Percentiles rank a stretch among this genome's conserved stretches.
Conservation (phyloP, 768 basidiomycete genomes). For the Baorangia bicolor region DNA sequence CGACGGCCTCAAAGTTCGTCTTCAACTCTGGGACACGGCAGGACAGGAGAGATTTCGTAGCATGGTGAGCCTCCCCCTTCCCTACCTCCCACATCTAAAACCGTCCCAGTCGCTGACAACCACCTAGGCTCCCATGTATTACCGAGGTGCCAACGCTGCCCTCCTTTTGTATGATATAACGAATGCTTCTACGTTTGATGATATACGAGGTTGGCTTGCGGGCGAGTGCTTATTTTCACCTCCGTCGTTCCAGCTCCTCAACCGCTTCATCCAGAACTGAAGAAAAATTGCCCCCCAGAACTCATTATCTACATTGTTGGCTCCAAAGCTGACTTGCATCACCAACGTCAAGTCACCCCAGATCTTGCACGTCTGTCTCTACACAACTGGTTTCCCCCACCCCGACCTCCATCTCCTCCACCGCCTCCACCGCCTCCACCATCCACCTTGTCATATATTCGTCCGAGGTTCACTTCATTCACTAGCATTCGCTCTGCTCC, state of each 20-base stretch:
- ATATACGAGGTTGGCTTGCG: slow-evolving; percentile 89
- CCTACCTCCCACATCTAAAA: slow-evolving; percentile 3
- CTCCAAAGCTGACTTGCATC: slow-evolving; percentile 80
- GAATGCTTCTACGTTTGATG: slow-evolving; percentile 83
- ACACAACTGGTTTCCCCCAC: slow-evolving; percentile 87
- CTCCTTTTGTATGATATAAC: slow-evolving; percentile 95
- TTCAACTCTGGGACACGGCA: slow-evolving; percentile 92
- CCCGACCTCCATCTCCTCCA: slow-evolving; percentile 63
- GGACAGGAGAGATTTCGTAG: slow-evolving; percentile 92
- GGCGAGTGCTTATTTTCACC: slow-evolving; percentile 45
- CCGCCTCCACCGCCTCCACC: slow-evolving; percentile 55
- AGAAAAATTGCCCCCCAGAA: slow-evolving; percentile 86
- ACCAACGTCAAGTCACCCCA: slow-evolving; percentile 71
- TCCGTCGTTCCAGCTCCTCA: neutral
- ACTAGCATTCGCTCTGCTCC: slow-evolving; percentile 65
- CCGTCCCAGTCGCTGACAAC: slow-evolving; percentile 17
- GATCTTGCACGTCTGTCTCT: slow-evolving; percentile 83
- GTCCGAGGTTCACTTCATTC: slow-evolving; percentile 36
- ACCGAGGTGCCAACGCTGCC: slow-evolving; percentile 93
- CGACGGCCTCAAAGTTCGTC: slow-evolving; percentile 80
- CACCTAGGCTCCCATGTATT: slow-evolving; percentile 89
- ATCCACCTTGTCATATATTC: slow-evolving; percentile 37
- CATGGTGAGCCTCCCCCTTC: slow-evolving; percentile 55
- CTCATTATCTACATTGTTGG: slow-evolving; percentile 95
- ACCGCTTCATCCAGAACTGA: slow-evolving; percentile 57